phyloP scores from a whole-genome alignment of 1,284 basidiomycete genomes.

The Ustilago xerochloae region DNA sequence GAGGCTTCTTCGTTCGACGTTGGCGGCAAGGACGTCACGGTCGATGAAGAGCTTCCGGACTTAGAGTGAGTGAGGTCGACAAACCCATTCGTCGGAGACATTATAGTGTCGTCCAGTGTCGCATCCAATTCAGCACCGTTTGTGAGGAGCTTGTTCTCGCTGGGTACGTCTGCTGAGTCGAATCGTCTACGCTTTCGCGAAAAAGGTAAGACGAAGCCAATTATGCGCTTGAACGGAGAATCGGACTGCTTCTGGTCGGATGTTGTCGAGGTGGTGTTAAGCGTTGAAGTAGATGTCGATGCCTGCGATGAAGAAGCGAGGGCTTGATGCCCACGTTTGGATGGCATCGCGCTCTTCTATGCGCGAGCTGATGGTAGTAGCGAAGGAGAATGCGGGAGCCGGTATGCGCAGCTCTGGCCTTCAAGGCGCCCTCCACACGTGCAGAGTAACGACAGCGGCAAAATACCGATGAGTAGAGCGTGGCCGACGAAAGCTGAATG shows the following conservation, averaged over 20 bases:
- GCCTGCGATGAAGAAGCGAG: conserved; percentile 5
- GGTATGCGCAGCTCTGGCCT: too few relatives aligned
- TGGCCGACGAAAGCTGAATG: too few relatives aligned
- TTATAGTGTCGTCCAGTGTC: neutral
- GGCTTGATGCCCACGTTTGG: conserved; percentile 18
- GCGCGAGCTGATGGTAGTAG: neutral
- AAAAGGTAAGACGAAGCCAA: neutral
- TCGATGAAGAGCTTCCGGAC: neutral
- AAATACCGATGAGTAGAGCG: too few relatives aligned
- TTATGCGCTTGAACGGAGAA: conserved; percentile 4
- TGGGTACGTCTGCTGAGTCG: neutral
- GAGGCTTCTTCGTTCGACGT: neutral
- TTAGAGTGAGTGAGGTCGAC: conserved; percentile 17
- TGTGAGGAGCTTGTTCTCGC: neutral
- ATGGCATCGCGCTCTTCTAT: conserved; percentile 15
- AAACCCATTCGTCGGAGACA: conserved; percentile 18
- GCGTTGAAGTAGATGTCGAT: conserved; percentile 1
- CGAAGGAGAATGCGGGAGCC: neutral
- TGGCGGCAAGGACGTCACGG: neutral
- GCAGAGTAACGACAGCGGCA: too few relatives aligned
- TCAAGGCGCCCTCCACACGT: too few relatives aligned
- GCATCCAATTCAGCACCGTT: neutral
- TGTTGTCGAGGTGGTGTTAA: neutral
- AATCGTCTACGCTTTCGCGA: conserved; percentile 10
- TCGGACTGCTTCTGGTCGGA: neutral